Evolutionary conservation across 2,329 filamentous ascomycete species (phyloP), one percentile per base, ranked within the genome.

Genomic region (Talaromyces albobiverticillius): DNA sequence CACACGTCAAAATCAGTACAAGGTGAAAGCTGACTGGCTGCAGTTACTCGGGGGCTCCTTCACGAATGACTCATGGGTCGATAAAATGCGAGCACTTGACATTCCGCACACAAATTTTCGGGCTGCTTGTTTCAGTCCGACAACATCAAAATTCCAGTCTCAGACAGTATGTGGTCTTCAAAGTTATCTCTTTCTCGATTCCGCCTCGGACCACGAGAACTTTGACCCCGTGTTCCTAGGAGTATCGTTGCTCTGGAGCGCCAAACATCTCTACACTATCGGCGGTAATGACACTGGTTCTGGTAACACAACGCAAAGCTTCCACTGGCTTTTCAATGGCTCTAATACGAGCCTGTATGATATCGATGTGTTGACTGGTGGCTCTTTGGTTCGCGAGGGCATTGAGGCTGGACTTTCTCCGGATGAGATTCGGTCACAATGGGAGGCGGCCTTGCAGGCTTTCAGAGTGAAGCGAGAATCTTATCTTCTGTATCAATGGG

Each of bases 311-410:
- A 48, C 51, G 23, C 51, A 53, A 47, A 48, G 51, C 36, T 53
- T 53, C n/a, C 45, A 53, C n/a, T 53, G 51, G 51, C 45, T 53
- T 8, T 53, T 47, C 36, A 53, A 53, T 23, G 51, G 51, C 10
- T 26, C 43, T 13, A 47, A 47, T 13, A 46, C 8, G 43, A 53
- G 7, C 11, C 1, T 34, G 20, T 53, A 53, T 9, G 51, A 53
- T 32, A 34, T 53, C 34, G 51, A 53, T 53, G 34, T 53, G 13
- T 47, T 53, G 25, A 34, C 42, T 26, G 51, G 51, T 29, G 51
- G 51, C 8, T 25, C 43, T 7, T 36, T 53, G 18, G 22, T 53
- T 23, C 43, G 51, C 8, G 34, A 53, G 41, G 51, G 42, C 9
- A 53, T 53, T 36, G 51, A 53, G 18, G 43, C 43, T 32, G 51